phyloP scores from a whole-genome alignment of 1,139 yeast genomes.

The Geotrichum siamense region DNA sequence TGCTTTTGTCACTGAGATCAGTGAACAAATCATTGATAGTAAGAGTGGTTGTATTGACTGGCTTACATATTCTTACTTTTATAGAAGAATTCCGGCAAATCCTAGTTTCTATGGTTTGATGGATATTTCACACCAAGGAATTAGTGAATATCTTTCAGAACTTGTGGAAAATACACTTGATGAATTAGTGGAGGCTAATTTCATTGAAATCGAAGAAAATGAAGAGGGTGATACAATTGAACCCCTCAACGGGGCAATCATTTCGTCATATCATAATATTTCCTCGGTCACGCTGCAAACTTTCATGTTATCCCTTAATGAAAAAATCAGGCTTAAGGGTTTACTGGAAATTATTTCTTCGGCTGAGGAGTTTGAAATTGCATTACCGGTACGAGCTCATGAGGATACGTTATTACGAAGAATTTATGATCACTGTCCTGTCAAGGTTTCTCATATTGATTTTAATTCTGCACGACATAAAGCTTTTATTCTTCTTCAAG shows the following conservation, averaged over 20 bases:
- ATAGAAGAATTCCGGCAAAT: conserved; percentile 68
- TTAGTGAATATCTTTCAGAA: conserved; percentile 78
- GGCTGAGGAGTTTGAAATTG: conserved; percentile 59
- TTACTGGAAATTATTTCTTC: conserved; percentile 60
- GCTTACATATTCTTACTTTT: conserved; percentile 79
- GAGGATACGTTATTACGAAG: conserved; percentile 47
- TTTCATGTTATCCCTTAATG: conserved; percentile 45
- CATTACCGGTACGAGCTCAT: conserved; percentile 51
- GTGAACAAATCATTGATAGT: conserved; percentile 53
- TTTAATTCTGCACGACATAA: conserved; percentile 56
- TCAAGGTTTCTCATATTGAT: conserved; percentile 42
- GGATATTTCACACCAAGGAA: conserved; percentile 56
- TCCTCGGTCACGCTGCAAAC: conserved; percentile 61
- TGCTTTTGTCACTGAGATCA: conserved; percentile 61
- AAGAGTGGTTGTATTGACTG: conserved; percentile 89
- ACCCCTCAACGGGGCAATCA: conserved; percentile 64
- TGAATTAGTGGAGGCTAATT: conserved; percentile 53
- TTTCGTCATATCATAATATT: conserved; percentile 66
- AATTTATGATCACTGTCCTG: conserved; percentile 55
- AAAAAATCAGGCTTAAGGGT: conserved; percentile 51
- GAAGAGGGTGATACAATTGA: conserved; percentile 43
- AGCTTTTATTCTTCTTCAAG: conserved; percentile 69
- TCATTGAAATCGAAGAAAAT: conserved; percentile 53
- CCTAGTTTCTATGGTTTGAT: conserved; percentile 83
- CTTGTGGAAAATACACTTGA: conserved; percentile 65